Percentiles rank a stretch among this genome's conserved stretches.
Conservation (phyloP, 805 yeast genomes). For the Ogataea polymorpha region DNA sequence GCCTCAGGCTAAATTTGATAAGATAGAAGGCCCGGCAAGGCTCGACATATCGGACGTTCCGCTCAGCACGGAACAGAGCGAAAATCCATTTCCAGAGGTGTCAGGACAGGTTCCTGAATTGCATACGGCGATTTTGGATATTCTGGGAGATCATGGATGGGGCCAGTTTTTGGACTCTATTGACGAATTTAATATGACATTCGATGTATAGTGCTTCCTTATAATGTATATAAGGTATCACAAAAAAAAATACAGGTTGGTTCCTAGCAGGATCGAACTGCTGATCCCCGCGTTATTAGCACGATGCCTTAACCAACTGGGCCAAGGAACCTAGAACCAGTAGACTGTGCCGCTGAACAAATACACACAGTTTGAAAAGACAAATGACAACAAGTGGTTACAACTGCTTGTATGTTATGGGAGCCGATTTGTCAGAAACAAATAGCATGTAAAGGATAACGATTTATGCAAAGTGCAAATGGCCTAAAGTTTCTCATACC, state of each 20-base stretch:
- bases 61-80: not conserved
- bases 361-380: not conserved
- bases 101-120: conserved; percentile 7
- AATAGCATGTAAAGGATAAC: no score
- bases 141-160: conserved; percentile 33
- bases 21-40: no score
- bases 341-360: not conserved
- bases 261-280: conserved; percentile 89
- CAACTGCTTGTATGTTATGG: no score
- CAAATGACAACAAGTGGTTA: no score
- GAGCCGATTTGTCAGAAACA: no score
- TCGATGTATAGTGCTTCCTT: conserved; percentile 12
- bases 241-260: conserved; percentile 38
- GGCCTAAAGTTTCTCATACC: no score
- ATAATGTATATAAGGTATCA: not conserved
- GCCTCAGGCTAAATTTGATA: not conserved
- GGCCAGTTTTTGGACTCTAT: conserved; percentile 27
- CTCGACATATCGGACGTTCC: no score
- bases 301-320: conserved; percentile 46
- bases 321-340: conserved; percentile 36
- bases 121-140: conserved; percentile 26
- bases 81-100: not conserved
- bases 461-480: no score
- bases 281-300: conserved; percentile 59
- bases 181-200: conserved; percentile 26